Evolutionary conservation across 2,329 filamentous ascomycete genomes (phyloP), one percentile per base, ranked within the genome.

Genomic region (Diaporthe aspalathi): DNA sequence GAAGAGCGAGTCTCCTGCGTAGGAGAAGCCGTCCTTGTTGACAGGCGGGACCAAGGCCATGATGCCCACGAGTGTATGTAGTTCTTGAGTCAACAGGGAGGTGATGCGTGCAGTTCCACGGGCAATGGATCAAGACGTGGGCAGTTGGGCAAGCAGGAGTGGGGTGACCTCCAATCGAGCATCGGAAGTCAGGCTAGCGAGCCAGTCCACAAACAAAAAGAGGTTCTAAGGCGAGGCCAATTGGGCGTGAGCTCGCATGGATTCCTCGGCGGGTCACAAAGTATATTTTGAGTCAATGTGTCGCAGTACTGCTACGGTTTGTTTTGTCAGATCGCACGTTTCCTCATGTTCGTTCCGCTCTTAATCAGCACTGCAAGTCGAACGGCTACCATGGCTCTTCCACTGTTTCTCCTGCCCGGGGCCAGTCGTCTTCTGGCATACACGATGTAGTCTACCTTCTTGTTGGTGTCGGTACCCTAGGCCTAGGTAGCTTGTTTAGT

Each of bases 1-100:
- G 72, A 83, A 85, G 72, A 88, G 81, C 2, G 82, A 80, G 57
- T 84, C 81, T 22, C 81, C 78, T 1, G 79, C 78, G 67, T 81
- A 86, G 57, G 82, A 79, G 77, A 86, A 87, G 52, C 78, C 79
- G 29, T 82, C 83, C 40, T 75, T 78, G 11, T 76, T 71, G 60
- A 76, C 78, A 4, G 80, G 78, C 5, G 77, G 73, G 9, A 76
- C 73, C 12, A 79, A 71, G 50, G 78, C 75, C 72, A 73, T 72
- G 22, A 45, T 67, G 49, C 22, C 20, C 35, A 6, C 1, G 5
- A 16, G 8, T 22, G 14, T 17, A 22, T 2, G 35, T 2, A 12
- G 17, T 35, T 20, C 14, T 45, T 22, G 8, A 52, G 20, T 11
- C 9, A n/a, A n/a, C 22, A 16, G 14, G 6, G 43, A 32, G 7